Evolutionary conservation across 2,329 filamentous ascomycete genomes (phyloP), one percentile per base, ranked within the genome.

Genomic region (Beauveria caledonica): DNA sequence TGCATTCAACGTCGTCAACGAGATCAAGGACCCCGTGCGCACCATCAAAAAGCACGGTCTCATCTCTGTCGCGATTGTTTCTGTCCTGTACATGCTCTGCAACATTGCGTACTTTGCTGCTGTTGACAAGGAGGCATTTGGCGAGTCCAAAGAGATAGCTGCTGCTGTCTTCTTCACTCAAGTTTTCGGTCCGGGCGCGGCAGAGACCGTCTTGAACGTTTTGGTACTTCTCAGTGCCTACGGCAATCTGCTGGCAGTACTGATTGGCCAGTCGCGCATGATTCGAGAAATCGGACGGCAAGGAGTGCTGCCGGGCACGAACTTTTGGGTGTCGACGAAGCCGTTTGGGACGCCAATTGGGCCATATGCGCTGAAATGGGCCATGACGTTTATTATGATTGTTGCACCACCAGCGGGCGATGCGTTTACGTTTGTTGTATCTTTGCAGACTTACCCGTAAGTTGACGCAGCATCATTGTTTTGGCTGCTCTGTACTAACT

Each of bases 381-480:
- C 65, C 0, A 68, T 85, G 61, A 86, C 84, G 0, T 67, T 83
- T 2, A 65, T 86, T 49, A 84, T 86, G 80, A 86, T 86, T 40
- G 67, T 83, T 0, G 82, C 80, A 0, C 79, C 83, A 0, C 83
- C 85, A 0, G 81, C 83, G 0, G 84, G 85, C 1, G 84, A 87
- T 66, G 85, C 85, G 0, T 88, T 87, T 68, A 80, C 82, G 62
- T 87, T 86, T 64, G 83, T 88, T 13, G 80, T 86, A 63, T 81
- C 82, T 65, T 72, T 89, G 1, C 70, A 78, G 42, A 76, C 79
- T 0, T 88, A 88, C 60, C 86, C 87, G 0, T 68, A 72, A 0
- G 54, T 48, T 27, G 13, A 46, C 19, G 5, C 25, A 10, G 13
- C 11, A 13, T 36, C 36, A 8, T 46, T 8, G 7, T 33, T 19